Evolutionary conservation across 208 protist species (phyloP).

Genomic region (Trypanosoma congolense): DNA sequence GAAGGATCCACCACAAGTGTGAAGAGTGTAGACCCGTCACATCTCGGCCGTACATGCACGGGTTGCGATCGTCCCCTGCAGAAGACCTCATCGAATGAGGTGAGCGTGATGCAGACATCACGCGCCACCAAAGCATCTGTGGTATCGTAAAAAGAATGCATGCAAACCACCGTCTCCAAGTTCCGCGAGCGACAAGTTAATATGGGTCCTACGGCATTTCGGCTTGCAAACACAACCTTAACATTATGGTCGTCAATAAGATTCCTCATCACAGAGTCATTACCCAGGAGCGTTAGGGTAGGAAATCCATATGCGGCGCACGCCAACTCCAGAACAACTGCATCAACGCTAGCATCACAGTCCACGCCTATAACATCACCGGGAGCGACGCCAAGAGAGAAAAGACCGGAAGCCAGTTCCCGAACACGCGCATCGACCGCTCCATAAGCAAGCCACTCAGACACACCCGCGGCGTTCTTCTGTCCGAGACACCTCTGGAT

Average conservation of each 20-base stretch:
- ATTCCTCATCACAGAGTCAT: slow-evolving; percentile 40
- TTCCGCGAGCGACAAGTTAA: slow-evolving; percentile 72
- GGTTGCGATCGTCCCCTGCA: slow-evolving; percentile 41
- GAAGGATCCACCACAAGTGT: slow-evolving; percentile 56
- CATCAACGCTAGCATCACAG: slow-evolving; percentile 52
- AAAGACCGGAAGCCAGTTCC: slow-evolving; percentile 68
- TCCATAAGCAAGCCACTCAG: slow-evolving; percentile 70
- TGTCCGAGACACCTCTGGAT: slow-evolving; percentile 58
- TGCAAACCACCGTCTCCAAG: slow-evolving; percentile 70
- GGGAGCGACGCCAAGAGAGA: slow-evolving; percentile 39
- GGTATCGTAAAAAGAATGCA: slow-evolving; percentile 50
- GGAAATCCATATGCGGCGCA: slow-evolving; percentile 66
- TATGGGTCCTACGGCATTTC: slow-evolving; percentile 49
- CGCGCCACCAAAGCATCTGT: slow-evolving; percentile 55
- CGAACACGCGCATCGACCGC: slow-evolving; percentile 55
- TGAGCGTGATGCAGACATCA: slow-evolving; percentile 74
- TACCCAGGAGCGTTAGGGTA: slow-evolving; percentile 65
- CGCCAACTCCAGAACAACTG: slow-evolving; percentile 63
- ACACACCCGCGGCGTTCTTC: slow-evolving; percentile 37
- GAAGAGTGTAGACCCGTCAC: slow-evolving; percentile 30
- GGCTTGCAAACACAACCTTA: slow-evolving; percentile 59
- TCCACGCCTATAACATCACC: slow-evolving; percentile 81
- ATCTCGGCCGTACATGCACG: slow-evolving; percentile 10
- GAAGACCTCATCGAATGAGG: slow-evolving; percentile 61
- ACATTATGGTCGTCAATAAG: slow-evolving; percentile 74